Conservation (phyloP, 495 filamentous ascomycete species). For the Haplographium delicatum region DNA sequence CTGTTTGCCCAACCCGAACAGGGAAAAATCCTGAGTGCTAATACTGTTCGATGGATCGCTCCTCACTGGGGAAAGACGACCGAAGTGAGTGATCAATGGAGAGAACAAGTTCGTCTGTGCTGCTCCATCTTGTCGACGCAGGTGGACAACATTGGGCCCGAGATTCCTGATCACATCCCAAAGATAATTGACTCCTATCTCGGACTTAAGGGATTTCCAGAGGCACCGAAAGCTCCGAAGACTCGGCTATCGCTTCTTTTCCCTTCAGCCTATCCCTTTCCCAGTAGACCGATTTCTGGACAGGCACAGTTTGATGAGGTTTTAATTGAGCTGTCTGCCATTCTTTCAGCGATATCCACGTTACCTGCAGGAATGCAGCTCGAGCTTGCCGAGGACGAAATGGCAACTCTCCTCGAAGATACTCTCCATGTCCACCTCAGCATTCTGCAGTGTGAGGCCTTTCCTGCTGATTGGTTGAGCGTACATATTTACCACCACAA, state of each 20-base stretch:
- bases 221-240: conserved; percentile 57
- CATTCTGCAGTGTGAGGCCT: conserved; percentile 83
- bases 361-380: conserved; percentile 62
- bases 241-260: conserved; percentile 79
- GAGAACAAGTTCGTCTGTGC: conserved; percentile 86
- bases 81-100: conserved; percentile 77
- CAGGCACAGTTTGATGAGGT: conserved; percentile 76
- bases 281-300: conserved; percentile 58
- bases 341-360: conserved; percentile 75
- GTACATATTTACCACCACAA: conserved; percentile 94
- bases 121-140: conserved; percentile 86
- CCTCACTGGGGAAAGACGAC: conserved; percentile 85
- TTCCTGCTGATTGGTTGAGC: conserved; percentile 85
- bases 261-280: conserved; percentile 86
- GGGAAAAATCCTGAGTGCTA: conserved; percentile 64
- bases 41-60: conserved; percentile 84
- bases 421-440: conserved; percentile 80
- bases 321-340: conserved; percentile 80
- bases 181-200: conserved; percentile 89
- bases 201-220: conserved; percentile 59
- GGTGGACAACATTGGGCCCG: conserved; percentile 68
- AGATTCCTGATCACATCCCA: conserved; percentile 80
- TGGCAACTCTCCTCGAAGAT: conserved; percentile 67
- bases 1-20: conserved; percentile 75
- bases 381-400: conserved; percentile 68